A percentile compares a stretch with the other conserved stretches of the same genome.
Conservation (phyloP, 345 rosid genomes). For the Eucalyptus lansdowneana region DNA sequence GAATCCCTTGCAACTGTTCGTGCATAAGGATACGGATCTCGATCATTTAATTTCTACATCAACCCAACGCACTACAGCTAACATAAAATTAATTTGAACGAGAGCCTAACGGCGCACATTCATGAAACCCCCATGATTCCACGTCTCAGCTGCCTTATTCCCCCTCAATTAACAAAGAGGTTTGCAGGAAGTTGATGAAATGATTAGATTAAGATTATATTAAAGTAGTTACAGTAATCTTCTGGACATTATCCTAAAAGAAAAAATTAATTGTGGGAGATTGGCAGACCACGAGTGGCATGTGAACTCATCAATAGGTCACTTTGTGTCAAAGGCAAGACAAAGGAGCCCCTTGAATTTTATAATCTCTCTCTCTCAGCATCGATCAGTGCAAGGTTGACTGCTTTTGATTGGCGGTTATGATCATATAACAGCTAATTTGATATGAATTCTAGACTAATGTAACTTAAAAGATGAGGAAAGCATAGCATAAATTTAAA, state of each 20-base stretch:
- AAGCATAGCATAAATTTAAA: neutral
- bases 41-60: neutral
- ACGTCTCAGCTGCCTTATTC: neutral
- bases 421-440: neutral
- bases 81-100: neutral
- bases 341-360: neutral
- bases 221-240: neutral
- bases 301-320: neutral
- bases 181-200: neutral
- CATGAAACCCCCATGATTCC: neutral
- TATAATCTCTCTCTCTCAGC: neutral
- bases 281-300: neutral
- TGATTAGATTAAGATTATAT: neutral
- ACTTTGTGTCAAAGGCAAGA: neutral
- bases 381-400: neutral
- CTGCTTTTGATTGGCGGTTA: neutral
- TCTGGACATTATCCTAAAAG: neutral
- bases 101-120: neutral
- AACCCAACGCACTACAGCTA: neutral
- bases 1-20: neutral
- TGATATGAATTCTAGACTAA: neutral
- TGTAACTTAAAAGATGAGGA: neutral
- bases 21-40: neutral
- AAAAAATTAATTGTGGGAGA: neutral
- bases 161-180: neutral